phyloP scores from a whole-genome alignment of 2,329 filamentous ascomycete species.

The Colletotrichum somersetense region DNA sequence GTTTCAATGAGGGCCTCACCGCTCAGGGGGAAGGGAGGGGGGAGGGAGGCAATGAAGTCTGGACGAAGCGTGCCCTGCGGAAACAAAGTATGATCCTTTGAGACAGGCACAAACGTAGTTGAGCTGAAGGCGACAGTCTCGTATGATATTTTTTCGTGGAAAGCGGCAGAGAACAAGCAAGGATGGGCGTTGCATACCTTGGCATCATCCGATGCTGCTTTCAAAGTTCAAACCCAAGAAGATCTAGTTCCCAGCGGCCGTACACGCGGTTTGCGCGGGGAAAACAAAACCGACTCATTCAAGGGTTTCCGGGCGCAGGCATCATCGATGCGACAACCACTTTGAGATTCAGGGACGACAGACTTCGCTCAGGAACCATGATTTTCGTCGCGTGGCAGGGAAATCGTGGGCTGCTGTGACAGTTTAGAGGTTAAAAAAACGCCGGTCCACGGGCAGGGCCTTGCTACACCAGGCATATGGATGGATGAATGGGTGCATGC shows the following conservation, averaged over 20 bases:
- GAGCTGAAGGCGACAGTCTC: not conserved
- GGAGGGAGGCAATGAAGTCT: not conserved
- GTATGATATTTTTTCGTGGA: not conserved
- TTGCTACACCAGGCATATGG: constrained; percentile 2
- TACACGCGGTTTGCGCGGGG: constrained; percentile 15
- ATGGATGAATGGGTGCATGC: not conserved
- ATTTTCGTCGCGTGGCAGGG: constrained; percentile 23
- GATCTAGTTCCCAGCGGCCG: constrained; percentile 2
- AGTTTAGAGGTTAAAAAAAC: not conserved
- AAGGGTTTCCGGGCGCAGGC: constrained; percentile 13
- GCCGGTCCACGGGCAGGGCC: constrained; percentile 16
- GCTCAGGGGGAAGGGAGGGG: constrained; percentile 19
- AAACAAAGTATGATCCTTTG: not conserved
- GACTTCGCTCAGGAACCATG: constrained; percentile 13
- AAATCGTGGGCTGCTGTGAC: constrained; percentile 6
- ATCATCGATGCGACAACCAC: constrained; percentile 21
- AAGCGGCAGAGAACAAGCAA: not conserved
- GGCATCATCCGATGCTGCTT: constrained; percentile 17
- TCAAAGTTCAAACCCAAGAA: not conserved
- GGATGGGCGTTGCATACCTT: not conserved
- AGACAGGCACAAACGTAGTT: not conserved
- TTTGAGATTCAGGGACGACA: constrained; percentile 5
- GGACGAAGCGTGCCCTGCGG: constrained; percentile 12
- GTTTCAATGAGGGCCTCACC: constrained; percentile 8
- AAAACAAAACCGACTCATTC: not conserved